Conservation (phyloP, 2,329 filamentous ascomycete genomes). For the Pseudopithomyces maydicus region DNA sequence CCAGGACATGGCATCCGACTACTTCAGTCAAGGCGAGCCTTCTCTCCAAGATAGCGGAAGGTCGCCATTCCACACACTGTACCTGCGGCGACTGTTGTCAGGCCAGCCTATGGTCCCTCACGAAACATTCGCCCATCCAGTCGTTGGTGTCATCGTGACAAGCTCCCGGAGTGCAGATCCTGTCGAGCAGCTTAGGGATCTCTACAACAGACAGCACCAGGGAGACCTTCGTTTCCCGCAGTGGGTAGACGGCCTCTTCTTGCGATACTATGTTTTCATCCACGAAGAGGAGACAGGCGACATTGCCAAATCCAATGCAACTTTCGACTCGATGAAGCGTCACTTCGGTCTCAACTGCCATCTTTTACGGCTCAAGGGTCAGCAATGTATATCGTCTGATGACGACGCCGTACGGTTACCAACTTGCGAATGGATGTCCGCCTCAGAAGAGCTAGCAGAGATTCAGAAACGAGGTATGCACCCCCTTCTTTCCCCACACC, state of each 20-base stretch:
- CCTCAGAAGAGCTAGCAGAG: constrained; percentile 79
- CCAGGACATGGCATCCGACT: constrained; percentile 45
- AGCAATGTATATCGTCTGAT: constrained; percentile 84
- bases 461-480: constrained; percentile 66
- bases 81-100: constrained; percentile 81
- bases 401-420: constrained; percentile 87
- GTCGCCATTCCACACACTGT: constrained; percentile 84
- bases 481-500: constrained; percentile 8
- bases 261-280: constrained; percentile 94
- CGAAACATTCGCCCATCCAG: constrained; percentile 93
- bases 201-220: constrained; percentile 84
- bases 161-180: constrained; percentile 84
- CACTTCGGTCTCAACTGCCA: constrained; percentile 96
- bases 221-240: constrained; percentile 74
- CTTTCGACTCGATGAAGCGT: constrained; percentile 99
- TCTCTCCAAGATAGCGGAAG: constrained; percentile 43
- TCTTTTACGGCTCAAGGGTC: constrained; percentile 81
- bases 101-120: constrained; percentile 78
- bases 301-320: constrained; percentile 82
- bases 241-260: constrained; percentile 90
- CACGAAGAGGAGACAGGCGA: constrained; percentile 97
- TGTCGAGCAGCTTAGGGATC: constrained; percentile 80
- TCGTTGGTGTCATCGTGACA: constrained; percentile 92
- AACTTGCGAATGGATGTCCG: constrained; percentile 85
- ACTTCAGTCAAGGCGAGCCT: constrained; percentile 44